Base-by-base conservation (phyloP, 2,329 filamentous ascomycete genomes). In the Monilinia aucupariae region DNA sequence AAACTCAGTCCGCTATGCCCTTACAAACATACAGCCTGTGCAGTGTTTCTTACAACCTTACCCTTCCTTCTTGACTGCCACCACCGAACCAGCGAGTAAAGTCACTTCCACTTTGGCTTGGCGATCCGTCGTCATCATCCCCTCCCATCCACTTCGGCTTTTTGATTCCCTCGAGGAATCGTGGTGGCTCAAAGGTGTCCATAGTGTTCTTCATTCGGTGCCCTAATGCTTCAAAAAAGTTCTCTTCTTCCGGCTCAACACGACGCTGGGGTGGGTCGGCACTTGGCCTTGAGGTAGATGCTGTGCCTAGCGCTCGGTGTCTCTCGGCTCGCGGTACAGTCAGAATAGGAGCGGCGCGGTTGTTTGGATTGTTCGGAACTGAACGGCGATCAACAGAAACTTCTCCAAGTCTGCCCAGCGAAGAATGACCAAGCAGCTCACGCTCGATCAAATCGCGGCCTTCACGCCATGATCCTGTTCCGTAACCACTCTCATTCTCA, bases 181-280 rank as follows among this genome's bases (percentile, higher is more conserved):
- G 86, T 0, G 94, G 93, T 37, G 87, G 82, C 59, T 92, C 88
- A 2, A 91, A 82, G 0, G 86, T 89, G 65, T 97, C 93, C 59
- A 97, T 85, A 0, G 94, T 97, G 72, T 99, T 99, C 76, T 87
- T 90, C 70, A 99, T 87, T 43, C 93, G 83, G 72, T 96, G 90
- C 0, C 90, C 86, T 65, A 97, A 85, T 41, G 88, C 87, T 68
- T 90, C 84, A 72, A 97, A 92, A 75, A 96, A 91, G 68, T 87
- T 91, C 61, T 91, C 90, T 17, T 92, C 86, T 39, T 90, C 87
- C 1, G 84, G 81, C 9, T 82, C 81, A 0, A 84, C 71, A 62
- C 68, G 73, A 63, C 70, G 73, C 67, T 59, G 74, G 68, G 72
- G 67, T 37, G 67, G 45, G 52, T 65, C 66, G 32, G 45, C 37